phyloP scores from a whole-genome alignment of 306 rosid species.

The Cucumis cinereus region DNA sequence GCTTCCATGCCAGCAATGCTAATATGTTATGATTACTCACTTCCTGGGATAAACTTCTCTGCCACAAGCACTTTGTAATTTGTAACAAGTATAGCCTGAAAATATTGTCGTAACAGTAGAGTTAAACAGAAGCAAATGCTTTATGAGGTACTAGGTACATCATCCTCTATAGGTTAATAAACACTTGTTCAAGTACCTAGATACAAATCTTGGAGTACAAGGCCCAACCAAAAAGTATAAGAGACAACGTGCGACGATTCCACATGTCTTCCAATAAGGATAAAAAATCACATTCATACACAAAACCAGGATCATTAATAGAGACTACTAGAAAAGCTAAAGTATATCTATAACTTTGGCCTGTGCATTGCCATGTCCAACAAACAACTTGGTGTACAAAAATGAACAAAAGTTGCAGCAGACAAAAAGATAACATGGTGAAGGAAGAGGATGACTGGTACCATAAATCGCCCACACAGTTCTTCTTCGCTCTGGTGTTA shows the following conservation, averaged over 20 bases:
- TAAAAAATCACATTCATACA: too few relatives aligned
- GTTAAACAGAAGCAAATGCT: background rate
- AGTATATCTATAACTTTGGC: background rate
- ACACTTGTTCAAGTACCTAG: background rate
- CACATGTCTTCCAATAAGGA: background rate
- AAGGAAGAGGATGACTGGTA: slow-evolving; percentile 9
- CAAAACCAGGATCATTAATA: background rate
- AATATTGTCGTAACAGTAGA: background rate
- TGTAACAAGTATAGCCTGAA: slow-evolving; percentile 84
- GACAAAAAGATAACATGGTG: background rate
- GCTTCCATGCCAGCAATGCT: slow-evolving; percentile 99
- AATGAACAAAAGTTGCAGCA: background rate
- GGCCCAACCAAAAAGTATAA: background rate
- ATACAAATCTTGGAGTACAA: too few relatives aligned
- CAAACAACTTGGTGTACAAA: background rate
- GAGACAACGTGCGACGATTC: background rate
- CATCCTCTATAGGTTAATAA: too few relatives aligned
- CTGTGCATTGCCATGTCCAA: background rate
- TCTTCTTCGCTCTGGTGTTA: slow-evolving; percentile 74
- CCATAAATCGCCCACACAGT: slow-evolving; percentile 97
- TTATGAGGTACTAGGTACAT: too few relatives aligned
- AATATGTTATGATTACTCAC: slow-evolving; percentile 91
- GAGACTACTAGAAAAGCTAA: background rate
- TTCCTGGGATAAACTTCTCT: slow-evolving; percentile 87
- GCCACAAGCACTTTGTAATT: slow-evolving; percentile 96